Evolutionary conservation across 108 stramenopile genomes (phyloP).

Genomic region (Tribonema minus): DNA sequence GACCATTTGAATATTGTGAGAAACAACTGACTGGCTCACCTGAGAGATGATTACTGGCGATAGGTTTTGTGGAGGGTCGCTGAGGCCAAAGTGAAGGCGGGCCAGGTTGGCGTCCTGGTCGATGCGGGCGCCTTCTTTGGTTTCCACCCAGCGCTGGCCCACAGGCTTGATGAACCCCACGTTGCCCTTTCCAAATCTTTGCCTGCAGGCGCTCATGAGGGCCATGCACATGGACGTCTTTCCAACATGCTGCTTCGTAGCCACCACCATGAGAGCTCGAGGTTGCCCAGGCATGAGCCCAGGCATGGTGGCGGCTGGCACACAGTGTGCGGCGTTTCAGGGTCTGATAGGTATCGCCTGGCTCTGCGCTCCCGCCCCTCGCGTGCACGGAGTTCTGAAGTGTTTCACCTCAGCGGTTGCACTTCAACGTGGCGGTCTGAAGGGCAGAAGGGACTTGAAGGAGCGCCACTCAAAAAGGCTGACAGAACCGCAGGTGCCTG

Average conservation of each 20-base stretch:
- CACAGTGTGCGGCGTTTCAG: too few species aligned
- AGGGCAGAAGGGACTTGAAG: not conserved
- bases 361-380: too few species aligned
- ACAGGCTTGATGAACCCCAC: slow-evolving; percentile 96
- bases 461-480: not conserved
- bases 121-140: not conserved
- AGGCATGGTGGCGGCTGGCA: too few species aligned
- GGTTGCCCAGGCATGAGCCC: too few species aligned
- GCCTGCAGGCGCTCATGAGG: slow-evolving; percentile 6
- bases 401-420: not conserved
- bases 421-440: not conserved
- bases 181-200: slow-evolving; percentile 5
- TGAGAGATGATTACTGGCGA: not conserved
- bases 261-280: slow-evolving; percentile 14
- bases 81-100: not conserved
- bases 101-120: slow-evolving; percentile 18
- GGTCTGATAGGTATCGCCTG: too few species aligned
- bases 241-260: slow-evolving; percentile 30
- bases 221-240: slow-evolving; percentile 18
- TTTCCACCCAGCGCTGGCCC: slow-evolving; percentile 7
- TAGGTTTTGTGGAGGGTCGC: not conserved
- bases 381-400: too few species aligned
- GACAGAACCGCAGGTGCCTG: too few species aligned
- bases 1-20: too few species aligned
- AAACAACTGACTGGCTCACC: too few species aligned